phyloP scores from a whole-genome alignment of 805 yeast genomes.

The Hanseniaspora occidentalis region DNA sequence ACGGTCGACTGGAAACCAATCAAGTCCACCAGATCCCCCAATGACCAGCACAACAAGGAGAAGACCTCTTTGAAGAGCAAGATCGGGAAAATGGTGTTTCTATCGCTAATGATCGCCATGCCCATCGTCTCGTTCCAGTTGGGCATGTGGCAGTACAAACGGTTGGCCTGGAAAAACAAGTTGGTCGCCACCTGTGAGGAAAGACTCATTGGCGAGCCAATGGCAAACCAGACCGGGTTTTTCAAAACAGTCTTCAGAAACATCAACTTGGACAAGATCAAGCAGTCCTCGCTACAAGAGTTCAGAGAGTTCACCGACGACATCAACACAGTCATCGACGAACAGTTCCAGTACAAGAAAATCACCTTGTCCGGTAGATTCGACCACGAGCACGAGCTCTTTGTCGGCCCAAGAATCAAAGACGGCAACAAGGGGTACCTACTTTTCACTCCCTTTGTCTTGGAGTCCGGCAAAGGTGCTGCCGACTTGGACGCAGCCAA shows the following conservation, averaged over 20 bases:
- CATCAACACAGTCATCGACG: slow-evolving; percentile 52
- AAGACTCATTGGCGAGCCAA: slow-evolving; percentile 54
- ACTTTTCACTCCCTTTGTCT: slow-evolving; percentile 72
- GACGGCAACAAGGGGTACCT: slow-evolving; percentile 68
- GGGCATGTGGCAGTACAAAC: slow-evolving; percentile 86
- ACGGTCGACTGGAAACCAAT: slow-evolving; percentile 81
- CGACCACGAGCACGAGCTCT: slow-evolving; percentile 75
- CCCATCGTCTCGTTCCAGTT: slow-evolving; percentile 76
- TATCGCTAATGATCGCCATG: slow-evolving; percentile 45
- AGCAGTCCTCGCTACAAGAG: background rate
- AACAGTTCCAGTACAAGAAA: slow-evolving; percentile 70
- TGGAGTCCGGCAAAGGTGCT: slow-evolving; percentile 40
- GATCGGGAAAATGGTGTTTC: slow-evolving; percentile 18
- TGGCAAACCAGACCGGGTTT: background rate
- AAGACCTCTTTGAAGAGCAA: slow-evolving; percentile 20
- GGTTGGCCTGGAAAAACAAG: slow-evolving; percentile 80
- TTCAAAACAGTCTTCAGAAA: background rate
- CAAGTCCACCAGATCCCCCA: slow-evolving; percentile 30
- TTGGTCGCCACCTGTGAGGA: slow-evolving; percentile 77
- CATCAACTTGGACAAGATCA: slow-evolving; percentile 1
- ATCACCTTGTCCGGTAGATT: slow-evolving; percentile 69
- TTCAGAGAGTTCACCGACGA: slow-evolving; percentile 42
- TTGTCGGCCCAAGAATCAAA: slow-evolving; percentile 78
- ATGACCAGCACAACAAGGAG: slow-evolving; percentile 29
- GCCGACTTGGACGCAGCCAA: background rate